Evolutionary conservation across 23 red algal species (phyloP), one percentile per base, ranked within the genome.

Genomic region (Gracilariopsis chorda): DNA sequence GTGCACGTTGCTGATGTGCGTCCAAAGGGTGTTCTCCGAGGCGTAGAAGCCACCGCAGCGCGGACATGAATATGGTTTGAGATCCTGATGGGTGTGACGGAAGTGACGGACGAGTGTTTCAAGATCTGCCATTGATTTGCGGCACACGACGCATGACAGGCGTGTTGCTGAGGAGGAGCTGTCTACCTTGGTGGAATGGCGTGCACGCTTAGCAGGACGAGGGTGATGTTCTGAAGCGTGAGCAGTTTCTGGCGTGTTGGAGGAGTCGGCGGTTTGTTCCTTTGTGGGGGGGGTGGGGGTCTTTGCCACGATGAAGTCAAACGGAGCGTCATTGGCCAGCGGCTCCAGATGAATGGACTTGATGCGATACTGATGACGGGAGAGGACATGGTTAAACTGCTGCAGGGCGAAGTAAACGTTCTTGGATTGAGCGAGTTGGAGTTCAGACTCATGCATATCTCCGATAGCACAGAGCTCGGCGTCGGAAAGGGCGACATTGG

Each of bases 1-100:
- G 43, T 89, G 85, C 51, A 89, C 85, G 58, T 89, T 89, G 68
- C 70, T 61, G 3, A 89, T 60, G 65, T 89, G 85, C 16, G 65
- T n/a, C 85, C 85, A 89, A 34, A 89, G 23, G 1, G 85, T 78
- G 20, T 49, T 51, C 58, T 89, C 85, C 2, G 85, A 77, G 4
- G 85, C 65, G n/a, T 89, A 89, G 28, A 72, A 61, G 0, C 85
- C 85, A 37, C 72, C 57, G 51, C 85, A 89, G 19, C 65, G 61
- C 35, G 85, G 68, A 63, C 70, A 89, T 19, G 51, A 44, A 56
- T 73, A 89, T 28, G 85, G 63, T 52, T 89, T 89, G 32, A 60
- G 69, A 27, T 89, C 85, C 72, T 89, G 85, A 17, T 89, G 85
- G 3, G 58, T 44, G 28, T 89, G 85, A 77, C 85, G 85, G 37